phyloP scores from a whole-genome alignment of 495 filamentous ascomycete species.

The Margaritispora aquatica region DNA sequence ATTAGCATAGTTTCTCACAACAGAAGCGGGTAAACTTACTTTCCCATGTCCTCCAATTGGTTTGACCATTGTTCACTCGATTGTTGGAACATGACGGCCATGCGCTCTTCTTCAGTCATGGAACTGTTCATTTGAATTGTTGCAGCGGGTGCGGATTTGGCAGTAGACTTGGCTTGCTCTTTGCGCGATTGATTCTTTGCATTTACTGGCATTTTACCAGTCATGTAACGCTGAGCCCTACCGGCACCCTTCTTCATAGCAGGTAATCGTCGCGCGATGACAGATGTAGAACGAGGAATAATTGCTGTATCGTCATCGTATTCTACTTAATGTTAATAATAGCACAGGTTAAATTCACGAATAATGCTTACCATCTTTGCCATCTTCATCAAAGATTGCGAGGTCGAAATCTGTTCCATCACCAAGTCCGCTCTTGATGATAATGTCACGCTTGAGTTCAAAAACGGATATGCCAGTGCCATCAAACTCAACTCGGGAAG shows the following conservation, averaged over 20 bases:
- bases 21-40: slow-evolving; percentile 51
- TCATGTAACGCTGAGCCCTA: slow-evolving; percentile 90
- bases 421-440: slow-evolving; percentile 82
- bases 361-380: slow-evolving; percentile 70
- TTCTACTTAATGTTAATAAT: slow-evolving; percentile 46
- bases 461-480: slow-evolving; percentile 98
- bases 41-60: slow-evolving; percentile 86
- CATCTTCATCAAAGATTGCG: slow-evolving; percentile 84
- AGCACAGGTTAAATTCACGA: background rate
- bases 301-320: slow-evolving; percentile 96
- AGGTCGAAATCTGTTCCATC: slow-evolving; percentile 97
- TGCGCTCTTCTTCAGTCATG: slow-evolving; percentile 84
- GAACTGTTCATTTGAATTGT: slow-evolving; percentile 58
- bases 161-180: slow-evolving; percentile 39
- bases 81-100: slow-evolving; percentile 80
- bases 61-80: slow-evolving; percentile 81
- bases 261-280: slow-evolving; percentile 84
- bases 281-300: slow-evolving; percentile 87
- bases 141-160: slow-evolving; percentile 38
- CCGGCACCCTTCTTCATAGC: slow-evolving; percentile 70
- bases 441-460: slow-evolving; percentile 97
- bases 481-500: slow-evolving; percentile 90
- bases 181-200: slow-evolving; percentile 74
- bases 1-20: slow-evolving; percentile 30
- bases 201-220: slow-evolving; percentile 90